Evolutionary conservation across 495 filamentous ascomycete species (phyloP).

Genomic region (Melanomma pulvis-pyrius): DNA sequence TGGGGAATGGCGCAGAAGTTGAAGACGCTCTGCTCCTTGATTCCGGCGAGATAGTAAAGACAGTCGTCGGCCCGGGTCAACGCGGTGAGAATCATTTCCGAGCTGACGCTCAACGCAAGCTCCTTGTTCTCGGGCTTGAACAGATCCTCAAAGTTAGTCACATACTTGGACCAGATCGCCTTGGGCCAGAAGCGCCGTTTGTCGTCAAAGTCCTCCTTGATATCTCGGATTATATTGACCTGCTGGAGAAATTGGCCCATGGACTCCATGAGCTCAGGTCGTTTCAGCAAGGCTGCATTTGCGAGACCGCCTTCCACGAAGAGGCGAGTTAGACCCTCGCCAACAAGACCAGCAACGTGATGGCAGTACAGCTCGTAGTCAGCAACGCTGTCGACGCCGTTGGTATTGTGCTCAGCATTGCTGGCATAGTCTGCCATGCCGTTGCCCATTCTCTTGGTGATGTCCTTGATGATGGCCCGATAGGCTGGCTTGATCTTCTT

Average conservation of each 20-base stretch:
- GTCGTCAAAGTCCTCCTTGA: conserved; percentile 87
- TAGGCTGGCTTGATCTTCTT: conserved; percentile 87
- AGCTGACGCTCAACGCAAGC: conserved; percentile 82
- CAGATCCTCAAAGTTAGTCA: conserved; percentile 84
- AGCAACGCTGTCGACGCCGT: conserved; percentile 78
- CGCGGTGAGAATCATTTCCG: conserved; percentile 91
- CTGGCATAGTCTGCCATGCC: conserved; percentile 95
- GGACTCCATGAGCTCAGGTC: conserved; percentile 80
- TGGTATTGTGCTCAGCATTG: conserved; percentile 74
- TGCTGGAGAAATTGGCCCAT: conserved; percentile 99
- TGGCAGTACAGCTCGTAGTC: conserved; percentile 97
- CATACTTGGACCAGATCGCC: conserved; percentile 95
- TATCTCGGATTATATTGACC: conserved; percentile 96
- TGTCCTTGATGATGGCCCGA: conserved; percentile 86
- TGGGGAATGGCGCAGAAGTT: conserved; percentile 99
- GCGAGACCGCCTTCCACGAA: conserved; percentile 89
- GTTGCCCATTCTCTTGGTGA: conserved; percentile 92
- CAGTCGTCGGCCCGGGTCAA: conserved; percentile 88
- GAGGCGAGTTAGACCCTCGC: conserved; percentile 86
- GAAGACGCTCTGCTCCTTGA: conserved; percentile 98
- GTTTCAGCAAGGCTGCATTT: conserved; percentile 78
- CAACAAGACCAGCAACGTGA: conserved; percentile 96
- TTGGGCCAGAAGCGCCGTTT: conserved; percentile 89
- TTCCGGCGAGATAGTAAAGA: conserved; percentile 93
- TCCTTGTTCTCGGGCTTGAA: conserved; percentile 80